Percentiles rank a stretch among this genome's conserved stretches.
Conservation (phyloP, 2,329 filamentous ascomycete species). For the Fusarium compactum region DNA sequence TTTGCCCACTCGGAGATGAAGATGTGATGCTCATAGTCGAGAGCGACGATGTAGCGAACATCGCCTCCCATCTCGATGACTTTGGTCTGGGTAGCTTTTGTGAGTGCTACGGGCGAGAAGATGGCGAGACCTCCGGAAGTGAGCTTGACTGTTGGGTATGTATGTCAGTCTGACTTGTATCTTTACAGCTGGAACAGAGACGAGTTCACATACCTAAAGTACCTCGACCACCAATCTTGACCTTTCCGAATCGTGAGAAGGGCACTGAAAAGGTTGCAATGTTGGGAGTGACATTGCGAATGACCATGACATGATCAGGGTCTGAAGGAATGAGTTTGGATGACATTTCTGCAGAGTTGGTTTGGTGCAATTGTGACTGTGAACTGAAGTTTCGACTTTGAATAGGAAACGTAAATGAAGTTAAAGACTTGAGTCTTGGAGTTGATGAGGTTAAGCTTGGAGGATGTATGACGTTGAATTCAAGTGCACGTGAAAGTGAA, state of each 20-base stretch:
- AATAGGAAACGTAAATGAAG: not conserved
- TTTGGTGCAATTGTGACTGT: constrained; percentile 20
- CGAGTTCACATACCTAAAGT: constrained; percentile 75
- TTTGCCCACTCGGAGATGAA: constrained; percentile 87
- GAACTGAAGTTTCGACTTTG: constrained; percentile 22
- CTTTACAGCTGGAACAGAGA: not conserved
- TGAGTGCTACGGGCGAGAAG: constrained; percentile 92
- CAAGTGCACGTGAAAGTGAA: constrained; percentile 25
- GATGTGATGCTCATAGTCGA: constrained; percentile 95
- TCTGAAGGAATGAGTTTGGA: constrained; percentile 75
- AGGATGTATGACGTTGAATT: constrained; percentile 3
- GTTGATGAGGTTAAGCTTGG: constrained; percentile 20
- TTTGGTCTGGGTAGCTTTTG: constrained; percentile 75
- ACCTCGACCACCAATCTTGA: constrained; percentile 88
- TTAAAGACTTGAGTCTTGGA: not conserved
- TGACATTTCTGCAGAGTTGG: constrained; percentile 61
- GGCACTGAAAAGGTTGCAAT: constrained; percentile 85
- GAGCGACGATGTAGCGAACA: constrained; percentile 86
- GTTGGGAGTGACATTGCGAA: constrained; percentile 83
- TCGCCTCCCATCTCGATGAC: constrained; percentile 73
- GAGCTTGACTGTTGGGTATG: constrained; percentile 73
- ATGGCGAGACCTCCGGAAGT: constrained; percentile 82
- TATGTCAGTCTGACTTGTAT: not conserved
- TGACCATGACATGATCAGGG: constrained; percentile 88
- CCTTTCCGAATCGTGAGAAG: constrained; percentile 81